Evolutionary conservation across 176 grass and related monocot species (phyloP).

Genomic region (Pharus latifolius): DNA sequence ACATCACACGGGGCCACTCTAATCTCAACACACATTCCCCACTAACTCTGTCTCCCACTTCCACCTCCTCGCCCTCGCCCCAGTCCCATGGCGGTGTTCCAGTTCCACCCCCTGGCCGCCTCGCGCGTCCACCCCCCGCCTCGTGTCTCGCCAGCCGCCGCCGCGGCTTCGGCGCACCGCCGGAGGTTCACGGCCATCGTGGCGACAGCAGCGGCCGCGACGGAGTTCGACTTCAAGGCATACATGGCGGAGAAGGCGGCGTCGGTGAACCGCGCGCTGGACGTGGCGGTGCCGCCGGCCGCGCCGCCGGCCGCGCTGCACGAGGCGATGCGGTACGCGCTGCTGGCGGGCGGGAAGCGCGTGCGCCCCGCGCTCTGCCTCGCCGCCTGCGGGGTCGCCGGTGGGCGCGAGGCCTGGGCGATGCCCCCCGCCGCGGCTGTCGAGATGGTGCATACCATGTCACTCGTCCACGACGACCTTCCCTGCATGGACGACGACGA

Average conservation of each 20-base stretch:
- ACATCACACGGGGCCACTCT: neutral
- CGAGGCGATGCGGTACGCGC: conserved; percentile 78
- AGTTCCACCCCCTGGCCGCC: conserved; percentile 33
- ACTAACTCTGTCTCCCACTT: neutral
- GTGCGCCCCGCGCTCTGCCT: conserved; percentile 64
- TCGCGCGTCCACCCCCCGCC: conserved; percentile 9
- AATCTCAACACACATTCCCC: neutral
- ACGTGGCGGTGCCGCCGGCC: conserved; percentile 29
- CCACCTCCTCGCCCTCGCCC: too few relatives aligned
- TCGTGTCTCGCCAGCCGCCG: neutral
- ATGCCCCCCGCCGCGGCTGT: conserved; percentile 43
- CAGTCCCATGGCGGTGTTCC: conserved; percentile 23
- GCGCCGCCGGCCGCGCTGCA: conserved; percentile 36
- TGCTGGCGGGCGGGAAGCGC: conserved; percentile 72
- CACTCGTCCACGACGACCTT: conserved; percentile 72
- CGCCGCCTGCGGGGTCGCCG: conserved; percentile 47
- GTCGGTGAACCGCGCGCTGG: conserved; percentile 46
- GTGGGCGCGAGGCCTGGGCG: conserved; percentile 42
- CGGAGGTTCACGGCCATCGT: conserved; percentile 41
- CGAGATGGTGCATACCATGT: conserved; percentile 93
- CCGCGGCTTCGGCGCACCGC: neutral
- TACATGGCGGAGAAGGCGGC: conserved; percentile 61
- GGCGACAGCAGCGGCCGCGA: conserved; percentile 13
- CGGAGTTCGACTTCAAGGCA: conserved; percentile 52
- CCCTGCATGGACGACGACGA: conserved; percentile 90